Base-by-base conservation (phyloP, 2,329 filamentous ascomycete genomes). In the Diaporthe vexans region DNA sequence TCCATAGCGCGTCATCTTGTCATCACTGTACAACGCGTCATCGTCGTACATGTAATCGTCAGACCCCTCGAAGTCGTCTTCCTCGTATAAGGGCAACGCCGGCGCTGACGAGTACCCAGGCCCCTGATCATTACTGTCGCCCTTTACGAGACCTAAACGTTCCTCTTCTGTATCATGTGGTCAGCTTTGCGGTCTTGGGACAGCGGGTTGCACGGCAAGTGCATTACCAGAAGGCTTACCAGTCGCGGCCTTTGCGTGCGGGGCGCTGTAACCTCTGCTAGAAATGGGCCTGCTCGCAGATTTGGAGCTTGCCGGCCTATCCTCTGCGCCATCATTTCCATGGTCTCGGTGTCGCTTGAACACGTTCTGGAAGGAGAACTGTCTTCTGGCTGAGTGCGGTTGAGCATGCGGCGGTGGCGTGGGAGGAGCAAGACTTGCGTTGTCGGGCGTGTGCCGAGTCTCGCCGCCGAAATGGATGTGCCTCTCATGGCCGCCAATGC, bases 281-380 rank as follows among this genome's bases (percentile, higher is more conserved):
- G 81, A 82, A 76, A 81, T 78, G 33, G 80, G 81, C 76, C 79
- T 81, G 71, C 79, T 81, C 76, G 78, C 80, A 77, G 82, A 80
- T 81, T 81, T 77, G 76, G 51, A 78, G 77, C 75, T 79, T 77
- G 74, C 78, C 58, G 77, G 69, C 46, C 76, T 76, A 24, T 79
- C 79, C 24, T 70, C 75, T 29, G 61, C 72, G 10, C 74, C 74
- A 35, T 75, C 78, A 7, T 79, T 77, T 1, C 61, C 78, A 74
- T 81, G 80, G 75, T 80, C 75, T 65, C 77, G 86, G 77, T 87
- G 84, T 67, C 92, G 89, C 75, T 86, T 86, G 83, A 98, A 97
- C 70, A 98, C 91, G 77, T 94, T 95, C 77, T 95, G 93, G 87
- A 98, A 98, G 24, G 94, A 97, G 84, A 98, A 99, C 81, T 98